Evolutionary conservation across 169 alveolate species (phyloP).

Genomic region (Sarcocystis neurona): DNA sequence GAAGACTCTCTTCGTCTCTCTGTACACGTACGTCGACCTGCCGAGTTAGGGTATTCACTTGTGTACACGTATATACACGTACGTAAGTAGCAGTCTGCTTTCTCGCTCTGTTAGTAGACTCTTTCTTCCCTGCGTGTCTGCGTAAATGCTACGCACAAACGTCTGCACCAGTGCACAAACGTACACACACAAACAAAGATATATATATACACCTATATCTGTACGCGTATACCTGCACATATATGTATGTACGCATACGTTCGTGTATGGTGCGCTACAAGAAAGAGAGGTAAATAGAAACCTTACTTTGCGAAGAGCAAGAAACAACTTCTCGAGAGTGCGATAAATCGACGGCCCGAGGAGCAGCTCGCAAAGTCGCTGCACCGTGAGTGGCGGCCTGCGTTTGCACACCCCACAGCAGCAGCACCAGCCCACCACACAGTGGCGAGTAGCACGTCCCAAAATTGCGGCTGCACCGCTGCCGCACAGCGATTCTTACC

Average conservation of each 20-base stretch:
- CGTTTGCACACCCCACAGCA: background rate
- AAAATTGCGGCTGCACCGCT: background rate
- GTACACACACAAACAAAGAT: background rate
- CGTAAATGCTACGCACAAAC: background rate
- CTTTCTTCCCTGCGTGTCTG: background rate
- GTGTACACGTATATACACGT: background rate
- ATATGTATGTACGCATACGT: background rate
- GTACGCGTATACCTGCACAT: background rate
- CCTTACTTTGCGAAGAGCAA: constrained; percentile 17
- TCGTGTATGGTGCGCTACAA: background rate
- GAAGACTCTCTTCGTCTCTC: no score
- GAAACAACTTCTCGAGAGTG: background rate
- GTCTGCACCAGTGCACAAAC: background rate
- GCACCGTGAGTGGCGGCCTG: constrained; percentile 35
- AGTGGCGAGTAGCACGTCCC: background rate
- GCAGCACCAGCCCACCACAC: background rate
- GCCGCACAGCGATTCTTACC: background rate
- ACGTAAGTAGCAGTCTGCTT: background rate
- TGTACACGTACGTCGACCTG: background rate
- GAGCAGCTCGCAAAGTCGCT: constrained; percentile 30
- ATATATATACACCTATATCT: background rate
- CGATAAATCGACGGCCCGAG: constrained; percentile 5
- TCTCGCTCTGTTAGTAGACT: background rate
- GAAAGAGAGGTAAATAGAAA: background rate
- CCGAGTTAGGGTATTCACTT: background rate